Percentiles rank a stretch among this genome's conserved stretches.
Conservation (phyloP, 2,329 filamentous ascomycete genomes). For the Fusarium compactum region DNA sequence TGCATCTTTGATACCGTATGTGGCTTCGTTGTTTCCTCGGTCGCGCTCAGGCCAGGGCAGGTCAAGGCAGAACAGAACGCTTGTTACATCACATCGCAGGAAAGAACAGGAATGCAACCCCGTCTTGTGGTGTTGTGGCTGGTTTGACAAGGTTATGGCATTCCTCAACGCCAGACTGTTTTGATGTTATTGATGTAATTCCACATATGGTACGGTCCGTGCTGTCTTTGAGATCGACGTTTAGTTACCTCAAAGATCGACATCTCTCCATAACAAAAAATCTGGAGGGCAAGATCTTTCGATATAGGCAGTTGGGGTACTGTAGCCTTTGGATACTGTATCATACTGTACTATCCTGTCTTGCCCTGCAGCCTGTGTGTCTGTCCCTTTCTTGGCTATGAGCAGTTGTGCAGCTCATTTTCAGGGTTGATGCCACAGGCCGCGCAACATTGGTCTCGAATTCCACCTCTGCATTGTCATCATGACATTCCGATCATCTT, state of each 20-base stretch:
- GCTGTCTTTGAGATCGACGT: constrained; percentile 34
- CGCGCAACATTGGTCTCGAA: no score
- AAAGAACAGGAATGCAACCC: constrained; percentile 26
- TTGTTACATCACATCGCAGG: constrained; percentile 20
- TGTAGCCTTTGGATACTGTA: constrained; percentile 6
- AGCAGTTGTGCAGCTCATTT: constrained; percentile 8
- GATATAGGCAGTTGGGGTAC: background rate
- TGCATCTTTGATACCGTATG: constrained; percentile 16
- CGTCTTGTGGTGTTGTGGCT: constrained; percentile 30
- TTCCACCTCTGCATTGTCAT: no score
- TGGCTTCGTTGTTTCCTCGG: constrained; percentile 26
- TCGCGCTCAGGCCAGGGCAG: background rate
- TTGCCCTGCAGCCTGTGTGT: background rate
- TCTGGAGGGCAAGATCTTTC: constrained; percentile 16
- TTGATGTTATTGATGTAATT: constrained; percentile 15
- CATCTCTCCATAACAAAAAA: constrained; percentile 19
- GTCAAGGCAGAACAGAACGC: background rate
- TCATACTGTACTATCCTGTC: background rate
- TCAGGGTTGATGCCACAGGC: constrained; percentile 1
- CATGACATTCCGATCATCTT: constrained; percentile 37
- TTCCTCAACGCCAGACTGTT: constrained; percentile 27
- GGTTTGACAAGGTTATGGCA: constrained; percentile 25
- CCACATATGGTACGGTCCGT: constrained; percentile 41
- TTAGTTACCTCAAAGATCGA: constrained; percentile 34
- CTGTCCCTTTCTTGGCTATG: background rate